Base-by-base conservation (phyloP, 257 asterid genomes). In the Plantago ovata region DNA sequence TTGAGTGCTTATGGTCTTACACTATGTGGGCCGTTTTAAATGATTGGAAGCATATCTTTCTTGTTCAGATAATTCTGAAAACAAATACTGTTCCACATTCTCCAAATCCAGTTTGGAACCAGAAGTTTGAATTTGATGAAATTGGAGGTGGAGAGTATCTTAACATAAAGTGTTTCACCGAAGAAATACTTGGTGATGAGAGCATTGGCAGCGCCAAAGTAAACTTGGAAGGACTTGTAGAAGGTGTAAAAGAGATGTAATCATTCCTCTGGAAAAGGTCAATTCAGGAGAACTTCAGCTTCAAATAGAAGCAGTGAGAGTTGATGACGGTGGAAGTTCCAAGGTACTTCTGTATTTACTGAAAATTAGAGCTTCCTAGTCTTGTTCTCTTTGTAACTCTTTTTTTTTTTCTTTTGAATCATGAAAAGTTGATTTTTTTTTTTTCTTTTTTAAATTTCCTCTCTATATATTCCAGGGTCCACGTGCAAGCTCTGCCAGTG, bases 141-240 rank as follows among this genome's bases (percentile, higher is more conserved):
- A 78, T 89, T 66, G 83, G 79, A 60, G 89, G 78, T 53, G 97
- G 96, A 53, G 99, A 93, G 61, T 89, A 86, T 70, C 63, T 93
- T 77, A 93, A 71, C 67, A 75, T 93, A 59, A 93, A 79, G 72
- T 89, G 97, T 72, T 83, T 28, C 53, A 70, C 83, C 1, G 97
- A 93, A 66, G 97, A 93, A 71, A 76, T 79, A 38, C 82, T 93
- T 57, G 71, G 88, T n/a, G 97, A 93, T 49, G 99, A 89, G 71
- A 82, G 81, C 81, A 81, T 89, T 19, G 99, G 99, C 38, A 79
- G 95, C 42, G 97, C 97, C 50, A 85, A 92, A n/a, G 95, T 93
- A 41, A 93, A 83, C 68, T 71, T 93, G 78, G 99, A 93, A 85
- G 97, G 97, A 49, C 97, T 89, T 14, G 64, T 68, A 13, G 99